These are phyloP conservation scores for Solanum piurae DNA, from an alignment of 257 asterid genomes.

Conservation along the genomic window DNA sequence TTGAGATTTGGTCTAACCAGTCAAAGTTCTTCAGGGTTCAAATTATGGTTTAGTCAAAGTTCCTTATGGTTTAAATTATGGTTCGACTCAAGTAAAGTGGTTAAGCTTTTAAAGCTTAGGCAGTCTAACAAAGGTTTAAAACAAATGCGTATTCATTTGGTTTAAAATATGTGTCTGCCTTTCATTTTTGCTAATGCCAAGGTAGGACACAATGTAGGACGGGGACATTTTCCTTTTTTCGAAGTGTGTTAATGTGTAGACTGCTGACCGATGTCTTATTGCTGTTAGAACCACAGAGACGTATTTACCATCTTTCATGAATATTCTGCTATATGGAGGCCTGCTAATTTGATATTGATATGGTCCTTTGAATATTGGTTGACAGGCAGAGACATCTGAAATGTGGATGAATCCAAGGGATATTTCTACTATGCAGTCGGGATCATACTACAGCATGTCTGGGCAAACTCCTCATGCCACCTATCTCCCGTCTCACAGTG, in stretches of 20 bases:
- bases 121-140: background rate
- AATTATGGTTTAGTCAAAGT: background rate
- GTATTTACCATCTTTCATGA: background rate
- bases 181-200: background rate
- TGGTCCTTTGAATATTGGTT: background rate
- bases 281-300: background rate
- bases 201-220: background rate
- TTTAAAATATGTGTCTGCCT: background rate
- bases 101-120: background rate
- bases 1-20: background rate
- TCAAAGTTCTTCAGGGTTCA: background rate
- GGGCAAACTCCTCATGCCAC: slow-evolving; percentile 78
- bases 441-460: slow-evolving; percentile 73
- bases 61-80: background rate
- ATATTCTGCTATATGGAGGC: background rate
- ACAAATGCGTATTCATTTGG: background rate
- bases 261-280: background rate
- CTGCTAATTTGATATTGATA: background rate
- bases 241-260: background rate
- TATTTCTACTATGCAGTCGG: slow-evolving; percentile 52
- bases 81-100: background rate
- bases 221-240: background rate
- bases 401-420: slow-evolving; percentile 91
- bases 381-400: slow-evolving; percentile 88
- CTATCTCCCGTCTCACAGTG: slow-evolving; percentile 70